A percentile compares a stretch with the other conserved stretches of the same genome.
phyloP scores from a whole-genome alignment of 352 stramenopile species.

The Pythium brassicae region DNA sequence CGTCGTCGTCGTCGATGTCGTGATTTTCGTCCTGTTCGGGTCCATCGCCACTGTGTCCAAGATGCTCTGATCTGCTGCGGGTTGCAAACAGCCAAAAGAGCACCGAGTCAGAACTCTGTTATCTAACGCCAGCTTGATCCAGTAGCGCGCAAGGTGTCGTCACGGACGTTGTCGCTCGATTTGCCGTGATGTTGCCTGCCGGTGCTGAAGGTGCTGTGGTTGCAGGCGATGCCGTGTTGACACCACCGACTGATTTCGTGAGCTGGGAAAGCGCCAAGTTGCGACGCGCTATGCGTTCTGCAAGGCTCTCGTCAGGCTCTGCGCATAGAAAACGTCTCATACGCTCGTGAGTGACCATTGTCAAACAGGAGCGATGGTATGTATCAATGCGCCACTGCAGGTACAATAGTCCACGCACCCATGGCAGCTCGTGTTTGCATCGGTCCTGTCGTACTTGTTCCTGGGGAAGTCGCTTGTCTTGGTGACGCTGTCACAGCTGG shows the following conservation, averaged over 20 bases:
- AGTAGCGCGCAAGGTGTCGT: not conserved
- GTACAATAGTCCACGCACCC: not conserved
- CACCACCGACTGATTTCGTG: slow-evolving; percentile 18
- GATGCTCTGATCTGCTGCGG: not conserved
- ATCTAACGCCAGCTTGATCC: too few relatives aligned
- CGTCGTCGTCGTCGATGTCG: slow-evolving; percentile 16
- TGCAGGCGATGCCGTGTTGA: not conserved
- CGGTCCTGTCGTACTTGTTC: not conserved
- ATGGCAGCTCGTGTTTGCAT: not conserved
- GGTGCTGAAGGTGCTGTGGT: not conserved
- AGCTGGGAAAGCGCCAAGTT: slow-evolving; percentile 63
- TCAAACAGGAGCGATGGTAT: not conserved
- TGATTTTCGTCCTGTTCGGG: slow-evolving; percentile 16
- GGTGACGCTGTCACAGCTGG: not conserved
- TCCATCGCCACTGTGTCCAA: not conserved
- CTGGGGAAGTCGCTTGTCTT: not conserved
- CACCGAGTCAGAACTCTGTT: too few relatives aligned
- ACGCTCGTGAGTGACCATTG: too few relatives aligned
- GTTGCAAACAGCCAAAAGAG: too few relatives aligned
- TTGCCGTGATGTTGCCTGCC: not conserved
- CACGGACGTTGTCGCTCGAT: not conserved
- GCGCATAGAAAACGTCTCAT: not conserved
- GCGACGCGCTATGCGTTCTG: slow-evolving; percentile 39
- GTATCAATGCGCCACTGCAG: not conserved
- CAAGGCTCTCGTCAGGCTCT: slow-evolving; percentile 15